A percentile compares a stretch with the other conserved stretches of the same genome.
These are phyloP conservation scores for Spiromastix sp. DNA, from an alignment of 2,329 filamentous ascomycete genomes.

Conservation along the genomic window DNA sequence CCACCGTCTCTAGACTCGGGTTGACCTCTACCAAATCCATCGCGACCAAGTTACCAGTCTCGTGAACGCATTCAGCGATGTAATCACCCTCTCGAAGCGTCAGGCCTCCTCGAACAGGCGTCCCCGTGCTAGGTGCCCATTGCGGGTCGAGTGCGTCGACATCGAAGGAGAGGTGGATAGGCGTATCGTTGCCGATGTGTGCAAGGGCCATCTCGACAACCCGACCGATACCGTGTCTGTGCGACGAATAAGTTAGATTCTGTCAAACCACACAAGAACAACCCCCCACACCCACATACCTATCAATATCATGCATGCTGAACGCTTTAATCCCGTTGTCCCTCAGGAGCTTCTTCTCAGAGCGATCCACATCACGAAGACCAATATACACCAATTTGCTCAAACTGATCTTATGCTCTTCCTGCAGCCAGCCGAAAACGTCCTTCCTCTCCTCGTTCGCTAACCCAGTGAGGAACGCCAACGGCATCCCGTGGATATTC, in stretches of 20 bases:
- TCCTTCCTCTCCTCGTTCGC: slow-evolving; percentile 65
- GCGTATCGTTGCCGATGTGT: slow-evolving; percentile 87
- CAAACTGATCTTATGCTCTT: slow-evolving; percentile 48
- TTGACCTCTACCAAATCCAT: slow-evolving; percentile 80
- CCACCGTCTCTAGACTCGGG: slow-evolving; percentile 57
- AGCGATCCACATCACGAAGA: slow-evolving; percentile 81
- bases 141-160: slow-evolving; percentile 92
- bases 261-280: not conserved
- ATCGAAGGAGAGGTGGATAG: slow-evolving; percentile 95
- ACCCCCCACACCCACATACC: slow-evolving; percentile 39
- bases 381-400: slow-evolving; percentile 96
- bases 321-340: slow-evolving; percentile 92
- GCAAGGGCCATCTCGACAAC: slow-evolving; percentile 98
- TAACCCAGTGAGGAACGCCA: slow-evolving; percentile 80
- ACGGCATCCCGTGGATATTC: slow-evolving; percentile 97
- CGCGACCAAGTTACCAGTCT: slow-evolving; percentile 66
- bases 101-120: slow-evolving; percentile 83
- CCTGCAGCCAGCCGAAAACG: slow-evolving; percentile 80
- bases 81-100: slow-evolving; percentile 94
- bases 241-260: not conserved
- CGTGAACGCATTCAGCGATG: slow-evolving; percentile 80
- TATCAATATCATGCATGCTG: slow-evolving; percentile 96
- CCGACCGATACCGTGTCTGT: slow-evolving; percentile 79
- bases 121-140: slow-evolving; percentile 94
- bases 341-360: slow-evolving; percentile 82